Evolutionary conservation across 768 basidiomycete genomes (phyloP), one percentile per base, ranked within the genome.

Genomic region (Mycena kentingensis): DNA sequence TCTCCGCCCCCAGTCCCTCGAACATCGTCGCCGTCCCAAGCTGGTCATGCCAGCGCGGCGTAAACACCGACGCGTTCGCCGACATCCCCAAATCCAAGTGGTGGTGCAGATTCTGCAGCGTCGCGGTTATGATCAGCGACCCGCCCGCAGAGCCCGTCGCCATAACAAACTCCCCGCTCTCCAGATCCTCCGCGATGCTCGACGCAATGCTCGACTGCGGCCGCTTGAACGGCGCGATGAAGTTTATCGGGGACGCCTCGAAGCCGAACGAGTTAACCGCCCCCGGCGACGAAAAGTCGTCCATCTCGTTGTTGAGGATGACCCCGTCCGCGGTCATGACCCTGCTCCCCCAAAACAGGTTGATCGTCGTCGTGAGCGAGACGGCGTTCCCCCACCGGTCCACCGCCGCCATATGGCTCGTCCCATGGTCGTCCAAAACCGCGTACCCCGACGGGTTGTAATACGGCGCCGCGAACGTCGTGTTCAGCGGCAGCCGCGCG

Each of bases 81-180:
- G 41, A 7, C 27, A 69, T 41, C 1, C 66, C 67, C 25, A 69
- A 67, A 41, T 74, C 72, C 22, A 74, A 53, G 46, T 65, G 62
- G 54, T 73, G 65, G 57, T 70, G 58, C 19, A 73, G 54, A 39
- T 72, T 54, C 49, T 74, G 71, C 24, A 73, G 55, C 13, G 70
- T 74, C 11, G 70, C 65, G 10, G 72, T 74, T 55, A 72, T 70
- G 62, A 71, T 71, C 19, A 64, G 59, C 19, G 58, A 60, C 10
- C 73, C 73, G 15, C 73, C 73, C 12, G 72, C 73, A 0, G 67
- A 65, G 24, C 73, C 73, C 1, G 72, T 73, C 6, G 72, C 70
- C 43, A 72, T 67, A 24, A 64, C 53, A 25, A 76, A 55, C 42
- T 70, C 63, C 4, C 73, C 72, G 0, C 63, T 65, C 0, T 61